Conservation (phyloP, 345 rosid genomes). For the Diplotaxis tenuifolia region DNA sequence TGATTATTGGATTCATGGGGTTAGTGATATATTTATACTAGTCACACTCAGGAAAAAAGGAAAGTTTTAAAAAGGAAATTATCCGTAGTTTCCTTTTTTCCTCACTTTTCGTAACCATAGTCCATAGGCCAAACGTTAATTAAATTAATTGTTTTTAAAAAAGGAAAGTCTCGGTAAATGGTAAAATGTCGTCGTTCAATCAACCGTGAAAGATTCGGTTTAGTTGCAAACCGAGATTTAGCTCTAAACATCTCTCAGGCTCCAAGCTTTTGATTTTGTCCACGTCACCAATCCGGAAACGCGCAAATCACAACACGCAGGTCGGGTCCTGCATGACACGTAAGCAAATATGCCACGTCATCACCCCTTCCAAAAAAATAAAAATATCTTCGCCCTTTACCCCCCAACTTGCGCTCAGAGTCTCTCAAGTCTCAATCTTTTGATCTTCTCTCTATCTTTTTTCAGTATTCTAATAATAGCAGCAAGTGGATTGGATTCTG, state of each 20-base stretch:
- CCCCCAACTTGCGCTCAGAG: slow-evolving; percentile 5
- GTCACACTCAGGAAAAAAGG: background rate
- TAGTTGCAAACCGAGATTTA: slow-evolving; percentile 3
- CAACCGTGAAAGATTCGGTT: slow-evolving; percentile 13
- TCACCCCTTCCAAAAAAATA: background rate
- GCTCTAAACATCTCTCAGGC: background rate
- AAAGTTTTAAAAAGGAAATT: background rate
- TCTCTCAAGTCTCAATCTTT: slow-evolving; percentile 13
- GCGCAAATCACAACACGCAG: background rate
- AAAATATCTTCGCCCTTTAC: background rate
- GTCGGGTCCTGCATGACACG: slow-evolving; percentile 6
- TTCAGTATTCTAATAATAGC: background rate
- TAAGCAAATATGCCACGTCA: background rate
- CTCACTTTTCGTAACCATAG: background rate
- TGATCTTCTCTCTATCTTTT: background rate
- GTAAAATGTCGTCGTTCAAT: background rate
- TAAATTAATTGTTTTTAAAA: background rate
- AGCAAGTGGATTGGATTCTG: background rate
- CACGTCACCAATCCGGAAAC: slow-evolving; percentile 29
- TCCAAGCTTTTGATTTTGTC: slow-evolving; percentile 51
- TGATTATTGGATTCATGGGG: background rate
- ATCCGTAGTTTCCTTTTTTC: background rate
- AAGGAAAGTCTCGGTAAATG: background rate
- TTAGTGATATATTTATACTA: background rate
- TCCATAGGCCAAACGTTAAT: background rate